Conservation (phyloP, 2,329 filamentous ascomycete genomes). For the Fusarium sp. region DNA sequence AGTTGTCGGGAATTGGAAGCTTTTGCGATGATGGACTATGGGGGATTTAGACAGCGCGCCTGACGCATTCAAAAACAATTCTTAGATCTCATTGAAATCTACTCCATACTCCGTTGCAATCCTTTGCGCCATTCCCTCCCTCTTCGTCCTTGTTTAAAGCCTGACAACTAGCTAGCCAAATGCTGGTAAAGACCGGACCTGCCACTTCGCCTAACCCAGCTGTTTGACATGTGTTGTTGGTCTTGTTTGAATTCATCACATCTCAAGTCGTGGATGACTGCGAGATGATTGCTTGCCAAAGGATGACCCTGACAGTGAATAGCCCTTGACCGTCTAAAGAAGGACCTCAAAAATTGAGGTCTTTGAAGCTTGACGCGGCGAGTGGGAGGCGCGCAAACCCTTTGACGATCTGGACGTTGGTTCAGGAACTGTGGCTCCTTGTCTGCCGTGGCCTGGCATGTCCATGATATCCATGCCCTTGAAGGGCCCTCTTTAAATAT, state of each 20-base stretch:
- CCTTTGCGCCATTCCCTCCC: constrained; percentile 24
- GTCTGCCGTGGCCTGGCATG: constrained; percentile 9
- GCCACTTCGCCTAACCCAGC: neutral
- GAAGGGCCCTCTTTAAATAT: neutral
- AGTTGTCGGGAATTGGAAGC: constrained; percentile 41
- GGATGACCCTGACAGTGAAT: neutral
- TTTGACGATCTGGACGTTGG: neutral
- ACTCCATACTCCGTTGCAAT: constrained; percentile 33
- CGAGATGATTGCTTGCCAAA: constrained; percentile 11
- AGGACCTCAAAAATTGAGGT: neutral
- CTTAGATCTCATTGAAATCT: constrained; percentile 48
- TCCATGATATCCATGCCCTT: constrained; percentile 11
- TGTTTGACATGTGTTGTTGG: neutral
- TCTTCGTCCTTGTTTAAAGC: constrained; percentile 5
- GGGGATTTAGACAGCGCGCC: constrained; percentile 47
- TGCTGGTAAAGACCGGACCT: constrained; percentile 6
- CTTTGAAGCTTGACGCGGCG: neutral
- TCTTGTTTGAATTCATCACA: constrained; percentile 7
- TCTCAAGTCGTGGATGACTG: neutral
- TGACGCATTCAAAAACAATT: constrained; percentile 45
- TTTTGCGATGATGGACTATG: constrained; percentile 34
- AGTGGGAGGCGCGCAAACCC: neutral
- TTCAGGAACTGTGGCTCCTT: neutral
- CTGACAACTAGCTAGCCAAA: constrained; percentile 12
- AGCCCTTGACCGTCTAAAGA: neutral